Evolutionary conservation across 2,329 filamentous ascomycete species (phyloP).

Genomic region (Colletotrichum filicis): DNA sequence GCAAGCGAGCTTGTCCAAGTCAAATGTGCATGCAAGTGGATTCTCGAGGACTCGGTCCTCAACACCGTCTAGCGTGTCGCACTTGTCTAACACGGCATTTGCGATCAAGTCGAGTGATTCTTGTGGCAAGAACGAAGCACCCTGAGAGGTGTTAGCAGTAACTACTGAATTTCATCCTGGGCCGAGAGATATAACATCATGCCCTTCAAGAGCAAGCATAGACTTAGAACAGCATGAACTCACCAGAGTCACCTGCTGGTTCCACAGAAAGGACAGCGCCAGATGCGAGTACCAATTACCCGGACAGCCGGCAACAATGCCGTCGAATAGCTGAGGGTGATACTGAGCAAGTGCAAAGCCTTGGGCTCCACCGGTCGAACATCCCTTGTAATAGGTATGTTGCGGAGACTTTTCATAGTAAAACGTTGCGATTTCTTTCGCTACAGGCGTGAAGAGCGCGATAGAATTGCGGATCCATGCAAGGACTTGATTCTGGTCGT

Average conservation of each 20-base stretch:
- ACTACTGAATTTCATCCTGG: too few species aligned
- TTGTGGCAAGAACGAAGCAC: background rate
- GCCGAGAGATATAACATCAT: too few species aligned
- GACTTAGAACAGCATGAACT: background rate
- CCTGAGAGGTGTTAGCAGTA: background rate
- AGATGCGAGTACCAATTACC: constrained; percentile 30
- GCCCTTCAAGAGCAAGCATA: too few species aligned
- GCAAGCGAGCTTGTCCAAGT: constrained; percentile 13
- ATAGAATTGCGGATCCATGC: constrained; percentile 24
- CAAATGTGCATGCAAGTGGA: constrained; percentile 4
- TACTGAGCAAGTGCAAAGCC: constrained; percentile 10
- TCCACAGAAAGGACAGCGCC: constrained; percentile 18
- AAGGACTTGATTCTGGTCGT: constrained; percentile 18
- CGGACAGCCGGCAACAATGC: constrained; percentile 1
- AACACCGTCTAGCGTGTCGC: constrained; percentile 8
- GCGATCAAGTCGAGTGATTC: constrained; percentile 3
- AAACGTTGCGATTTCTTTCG: background rate
- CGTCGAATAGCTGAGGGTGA: constrained; percentile 15
- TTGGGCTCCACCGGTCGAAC: constrained; percentile 23
- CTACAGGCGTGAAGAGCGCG: constrained; percentile 8
- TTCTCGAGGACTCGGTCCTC: constrained; percentile 25
- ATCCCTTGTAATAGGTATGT: constrained; percentile 15
- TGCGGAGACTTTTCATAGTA: background rate
- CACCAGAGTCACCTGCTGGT: constrained; percentile 12
- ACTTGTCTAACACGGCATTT: constrained; percentile 1